Percentiles rank a stretch among this genome's conserved stretches.
Conservation (phyloP, 176 grass and related monocot genomes). For the Cymbopogon citratus region DNA sequence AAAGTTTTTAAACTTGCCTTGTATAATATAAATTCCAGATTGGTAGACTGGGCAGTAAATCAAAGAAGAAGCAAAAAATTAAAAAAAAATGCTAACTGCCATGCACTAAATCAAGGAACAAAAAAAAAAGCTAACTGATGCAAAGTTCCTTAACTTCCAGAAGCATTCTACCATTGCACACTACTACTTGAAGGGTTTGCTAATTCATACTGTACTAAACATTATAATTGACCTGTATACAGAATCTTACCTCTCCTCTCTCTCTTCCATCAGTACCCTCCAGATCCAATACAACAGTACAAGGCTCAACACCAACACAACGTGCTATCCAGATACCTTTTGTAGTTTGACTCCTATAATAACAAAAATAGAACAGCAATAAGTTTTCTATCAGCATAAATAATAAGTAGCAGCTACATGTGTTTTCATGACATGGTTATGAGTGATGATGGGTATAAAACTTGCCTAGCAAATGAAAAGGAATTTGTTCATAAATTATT, state of each 20-base stretch:
- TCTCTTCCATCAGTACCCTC: slow-evolving; percentile 97
- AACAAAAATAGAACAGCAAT: slow-evolving; percentile 20
- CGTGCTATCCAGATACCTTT: slow-evolving; percentile 94
- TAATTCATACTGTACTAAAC: background rate
- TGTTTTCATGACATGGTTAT: slow-evolving; percentile 3
- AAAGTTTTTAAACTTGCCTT: background rate
- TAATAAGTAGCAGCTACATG: background rate
- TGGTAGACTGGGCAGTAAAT: background rate
- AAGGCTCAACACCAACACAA: slow-evolving; percentile 74
- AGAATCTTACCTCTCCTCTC: slow-evolving; percentile 73
- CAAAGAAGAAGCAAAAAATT: background rate
- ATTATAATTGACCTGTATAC: slow-evolving; percentile 6
- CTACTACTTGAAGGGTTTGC: background rate
- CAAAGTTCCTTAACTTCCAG: background rate
- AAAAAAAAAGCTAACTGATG: background rate
- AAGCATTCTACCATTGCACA: background rate
- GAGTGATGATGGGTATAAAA: background rate
- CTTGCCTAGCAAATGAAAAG: background rate
- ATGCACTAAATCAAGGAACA: background rate
- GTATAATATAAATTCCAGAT: background rate
- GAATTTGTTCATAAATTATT: background rate
- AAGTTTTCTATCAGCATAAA: background rate
- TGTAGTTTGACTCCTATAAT: slow-evolving; percentile 91
- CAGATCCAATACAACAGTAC: slow-evolving; percentile 85
- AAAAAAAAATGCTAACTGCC: background rate